Evolutionary conservation across 768 basidiomycete genomes (phyloP).

Genomic region (Rhizopogon vulgaris): DNA sequence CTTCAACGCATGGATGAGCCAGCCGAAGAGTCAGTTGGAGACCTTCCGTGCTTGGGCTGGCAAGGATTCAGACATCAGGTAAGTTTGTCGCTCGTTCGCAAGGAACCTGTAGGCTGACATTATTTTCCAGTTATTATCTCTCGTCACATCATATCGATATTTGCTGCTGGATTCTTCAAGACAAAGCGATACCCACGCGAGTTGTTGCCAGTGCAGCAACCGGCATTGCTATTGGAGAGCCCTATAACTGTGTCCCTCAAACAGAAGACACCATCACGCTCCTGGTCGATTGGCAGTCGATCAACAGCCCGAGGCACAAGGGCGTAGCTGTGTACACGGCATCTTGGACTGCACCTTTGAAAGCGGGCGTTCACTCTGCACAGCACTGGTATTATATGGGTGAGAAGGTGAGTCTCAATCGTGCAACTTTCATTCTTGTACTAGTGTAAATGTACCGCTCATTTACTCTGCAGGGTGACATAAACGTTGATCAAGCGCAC

Average conservation of each 20-base stretch:
- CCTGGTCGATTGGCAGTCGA: conserved; percentile 89
- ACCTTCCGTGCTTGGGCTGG: conserved; percentile 96
- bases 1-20: conserved; percentile 97
- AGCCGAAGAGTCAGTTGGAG: conserved; percentile 90
- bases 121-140: conserved; percentile 70
- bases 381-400: conserved; percentile 97
- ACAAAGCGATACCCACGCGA: conserved; percentile 68
- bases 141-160: conserved; percentile 94
- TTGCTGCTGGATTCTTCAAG: conserved; percentile 79
- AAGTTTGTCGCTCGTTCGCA: neutral
- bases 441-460: neutral
- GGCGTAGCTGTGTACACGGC: conserved; percentile 92
- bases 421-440: neutral
- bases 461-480: conserved; percentile 61
- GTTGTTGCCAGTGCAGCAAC: conserved; percentile 89
- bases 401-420: conserved; percentile 54
- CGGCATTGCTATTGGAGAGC: conserved; percentile 85
- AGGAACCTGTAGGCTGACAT: neutral
- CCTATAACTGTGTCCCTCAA: conserved; percentile 78
- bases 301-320: conserved; percentile 63
- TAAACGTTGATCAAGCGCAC: conserved; percentile 89
- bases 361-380: conserved; percentile 83
- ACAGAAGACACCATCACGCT: conserved; percentile 96
- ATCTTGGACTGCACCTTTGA: conserved; percentile 89
- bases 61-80: conserved; percentile 90